Percentiles rank a stretch among this genome's conserved stretches.
These are phyloP conservation scores for Colletotrichum eremochloae DNA, from an alignment of 2,329 filamentous ascomycete species.

Conservation along the genomic window DNA sequence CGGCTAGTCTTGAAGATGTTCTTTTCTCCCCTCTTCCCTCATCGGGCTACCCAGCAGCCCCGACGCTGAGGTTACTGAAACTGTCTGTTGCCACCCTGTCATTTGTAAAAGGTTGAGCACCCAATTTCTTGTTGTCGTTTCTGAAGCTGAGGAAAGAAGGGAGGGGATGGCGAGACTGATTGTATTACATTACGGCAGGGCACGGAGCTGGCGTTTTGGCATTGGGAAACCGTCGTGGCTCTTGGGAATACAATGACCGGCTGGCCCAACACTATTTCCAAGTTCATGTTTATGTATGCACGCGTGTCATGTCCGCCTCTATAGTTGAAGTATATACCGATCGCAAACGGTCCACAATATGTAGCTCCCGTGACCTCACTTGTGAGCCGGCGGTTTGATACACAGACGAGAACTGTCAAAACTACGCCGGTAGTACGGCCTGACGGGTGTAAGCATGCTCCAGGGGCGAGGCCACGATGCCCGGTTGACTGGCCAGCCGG, in stretches of 20 bases:
- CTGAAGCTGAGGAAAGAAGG: not conserved
- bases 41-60: slow-evolving; percentile 10
- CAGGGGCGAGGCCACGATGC: too few relatives aligned
- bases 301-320: slow-evolving; percentile 31
- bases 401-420: too few relatives aligned
- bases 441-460: too few relatives aligned
- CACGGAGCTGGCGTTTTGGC: slow-evolving; percentile 34
- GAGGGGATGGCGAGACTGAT: not conserved
- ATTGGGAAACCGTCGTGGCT: slow-evolving; percentile 28
- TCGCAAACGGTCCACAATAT: not conserved
- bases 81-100: not conserved
- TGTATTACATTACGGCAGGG: slow-evolving; percentile 9
- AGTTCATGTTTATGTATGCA: slow-evolving; percentile 29
- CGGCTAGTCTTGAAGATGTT: slow-evolving; percentile 35
- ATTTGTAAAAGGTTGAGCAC: not conserved
- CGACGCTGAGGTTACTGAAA: slow-evolving; percentile 2
- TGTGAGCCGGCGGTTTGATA: not conserved
- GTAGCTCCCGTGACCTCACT: not conserved
- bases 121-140: slow-evolving; percentile 10
- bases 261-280: slow-evolving; percentile 31
- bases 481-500: too few relatives aligned
- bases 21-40: slow-evolving; percentile 37
- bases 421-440: too few relatives aligned
- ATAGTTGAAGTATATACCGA: slow-evolving; percentile 24
- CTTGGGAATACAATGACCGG: slow-evolving; percentile 24